A percentile compares a stretch with the other conserved stretches of the same genome.
Conservation (phyloP, 2,329 filamentous ascomycete genomes). For the Paracamarosporium sp. region DNA sequence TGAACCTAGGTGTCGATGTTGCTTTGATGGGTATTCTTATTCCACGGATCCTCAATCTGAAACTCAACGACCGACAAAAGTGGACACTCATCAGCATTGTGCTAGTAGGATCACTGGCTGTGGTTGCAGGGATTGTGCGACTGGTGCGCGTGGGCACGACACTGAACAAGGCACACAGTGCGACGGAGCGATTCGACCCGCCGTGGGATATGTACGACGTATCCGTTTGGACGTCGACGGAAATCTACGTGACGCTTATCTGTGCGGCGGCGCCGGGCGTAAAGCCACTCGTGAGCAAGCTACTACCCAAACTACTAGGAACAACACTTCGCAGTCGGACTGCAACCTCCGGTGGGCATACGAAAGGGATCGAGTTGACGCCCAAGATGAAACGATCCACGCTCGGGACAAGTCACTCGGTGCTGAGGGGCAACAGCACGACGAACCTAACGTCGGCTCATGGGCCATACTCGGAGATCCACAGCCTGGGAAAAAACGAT, state of each 20-base stretch:
- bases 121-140: conserved; percentile 24
- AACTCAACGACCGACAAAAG: conserved; percentile 23
- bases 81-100: conserved; percentile 25
- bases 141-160: conserved; percentile 22
- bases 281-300: conserved; percentile 23
- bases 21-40: conserved; percentile 28
- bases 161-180: conserved; percentile 10
- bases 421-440: neutral
- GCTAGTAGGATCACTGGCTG: conserved; percentile 23
- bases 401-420: neutral
- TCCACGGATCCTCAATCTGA: conserved; percentile 22
- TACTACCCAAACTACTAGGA: conserved; percentile 27
- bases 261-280: conserved; percentile 29
- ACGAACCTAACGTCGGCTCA: neutral
- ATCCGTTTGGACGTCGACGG: conserved; percentile 29
- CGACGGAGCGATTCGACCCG: conserved; percentile 16
- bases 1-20: conserved; percentile 24
- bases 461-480: conserved; percentile 1
- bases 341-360: neutral
- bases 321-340: conserved; percentile 16
- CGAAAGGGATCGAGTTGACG: neutral
- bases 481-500: neutral
- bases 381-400: conserved; percentile 1
- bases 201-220: conserved; percentile 32
- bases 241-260: conserved; percentile 27